Conservation (phyloP, 1,139 yeast species). For the Yamadazyma dendronema region DNA sequence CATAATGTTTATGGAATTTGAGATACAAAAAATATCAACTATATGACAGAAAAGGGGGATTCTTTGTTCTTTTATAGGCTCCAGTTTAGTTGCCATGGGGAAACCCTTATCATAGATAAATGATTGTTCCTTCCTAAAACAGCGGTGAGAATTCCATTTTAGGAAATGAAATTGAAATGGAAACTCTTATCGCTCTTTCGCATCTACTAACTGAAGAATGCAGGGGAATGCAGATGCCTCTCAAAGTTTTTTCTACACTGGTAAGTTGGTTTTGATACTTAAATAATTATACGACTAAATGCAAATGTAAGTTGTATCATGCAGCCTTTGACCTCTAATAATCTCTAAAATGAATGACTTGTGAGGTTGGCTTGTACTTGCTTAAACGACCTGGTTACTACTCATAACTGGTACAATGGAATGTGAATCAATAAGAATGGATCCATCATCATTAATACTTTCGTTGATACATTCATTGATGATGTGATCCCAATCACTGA, state of each 20-base stretch:
- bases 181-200: not conserved
- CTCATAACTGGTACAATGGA: slow-evolving; percentile 37
- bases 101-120: not conserved
- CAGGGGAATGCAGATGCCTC: not conserved
- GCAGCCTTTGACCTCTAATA: too few species aligned
- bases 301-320: too few species aligned
- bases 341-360: too few species aligned
- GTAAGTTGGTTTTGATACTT: too few species aligned
- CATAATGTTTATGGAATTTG: not conserved
- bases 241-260: too few species aligned
- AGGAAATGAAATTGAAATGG: slow-evolving; percentile 1
- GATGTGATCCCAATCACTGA: slow-evolving; percentile 58
- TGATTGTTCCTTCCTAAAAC: not conserved
- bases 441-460: slow-evolving; percentile 38
- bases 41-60: not conserved
- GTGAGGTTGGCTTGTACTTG: too few species aligned
- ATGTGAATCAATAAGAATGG: slow-evolving; percentile 29
- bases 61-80: not conserved
- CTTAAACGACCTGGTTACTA: slow-evolving; percentile 16
- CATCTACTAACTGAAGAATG: not conserved
- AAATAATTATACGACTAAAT: too few species aligned
- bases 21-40: not conserved
- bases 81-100: not conserved
- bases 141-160: not conserved
- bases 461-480: slow-evolving; percentile 43